A percentile compares a stretch with the other conserved stretches of the same genome.
These are phyloP conservation scores for Suillus paluster DNA, from an alignment of 768 basidiomycete species.

Conservation along the genomic window DNA sequence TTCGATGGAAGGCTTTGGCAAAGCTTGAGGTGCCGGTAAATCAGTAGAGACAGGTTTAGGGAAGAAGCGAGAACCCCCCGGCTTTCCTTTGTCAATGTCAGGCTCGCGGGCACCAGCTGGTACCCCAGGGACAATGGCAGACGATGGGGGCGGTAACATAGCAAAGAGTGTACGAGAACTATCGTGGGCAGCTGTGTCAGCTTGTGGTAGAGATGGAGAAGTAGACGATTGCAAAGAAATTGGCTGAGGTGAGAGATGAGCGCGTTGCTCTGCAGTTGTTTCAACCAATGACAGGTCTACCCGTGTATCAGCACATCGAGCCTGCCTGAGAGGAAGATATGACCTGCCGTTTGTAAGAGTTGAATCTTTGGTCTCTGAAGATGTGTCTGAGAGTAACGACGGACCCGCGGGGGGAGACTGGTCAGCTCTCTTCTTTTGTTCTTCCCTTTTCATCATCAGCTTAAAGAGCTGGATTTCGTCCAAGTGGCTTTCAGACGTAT, in stretches of 20 bases:
- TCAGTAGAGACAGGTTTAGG: constrained; percentile 35
- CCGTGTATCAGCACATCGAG: not conserved
- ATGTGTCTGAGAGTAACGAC: not conserved
- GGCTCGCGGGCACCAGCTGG: constrained; percentile 15
- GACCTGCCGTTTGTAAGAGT: constrained; percentile 18
- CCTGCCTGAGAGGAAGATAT: not conserved
- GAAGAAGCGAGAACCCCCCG: constrained; percentile 41
- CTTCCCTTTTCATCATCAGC: constrained; percentile 80
- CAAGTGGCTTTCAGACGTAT: constrained; percentile 46
- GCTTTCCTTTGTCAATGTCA: constrained; percentile 25
- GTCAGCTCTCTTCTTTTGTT: constrained; percentile 49
- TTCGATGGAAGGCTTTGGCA: constrained; percentile 37
- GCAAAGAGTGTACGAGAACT: constrained; percentile 9
- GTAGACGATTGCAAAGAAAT: constrained; percentile 13
- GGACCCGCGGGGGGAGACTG: constrained; percentile 12
- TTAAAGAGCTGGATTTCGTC: constrained; percentile 89
- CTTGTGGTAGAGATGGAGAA: constrained; percentile 22
- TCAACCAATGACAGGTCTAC: not conserved
- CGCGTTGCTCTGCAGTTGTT: not conserved
- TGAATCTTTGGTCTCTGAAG: constrained; percentile 1
- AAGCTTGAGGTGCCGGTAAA: constrained; percentile 17
- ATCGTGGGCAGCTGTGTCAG: constrained; percentile 12
- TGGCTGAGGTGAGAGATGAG: not conserved
- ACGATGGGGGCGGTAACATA: constrained; percentile 17
- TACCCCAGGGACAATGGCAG: constrained; percentile 13